A percentile compares a stretch with the other conserved stretches of the same genome.
phyloP scores from a whole-genome alignment of 805 yeast genomes.

The Candida endomychidarum region DNA sequence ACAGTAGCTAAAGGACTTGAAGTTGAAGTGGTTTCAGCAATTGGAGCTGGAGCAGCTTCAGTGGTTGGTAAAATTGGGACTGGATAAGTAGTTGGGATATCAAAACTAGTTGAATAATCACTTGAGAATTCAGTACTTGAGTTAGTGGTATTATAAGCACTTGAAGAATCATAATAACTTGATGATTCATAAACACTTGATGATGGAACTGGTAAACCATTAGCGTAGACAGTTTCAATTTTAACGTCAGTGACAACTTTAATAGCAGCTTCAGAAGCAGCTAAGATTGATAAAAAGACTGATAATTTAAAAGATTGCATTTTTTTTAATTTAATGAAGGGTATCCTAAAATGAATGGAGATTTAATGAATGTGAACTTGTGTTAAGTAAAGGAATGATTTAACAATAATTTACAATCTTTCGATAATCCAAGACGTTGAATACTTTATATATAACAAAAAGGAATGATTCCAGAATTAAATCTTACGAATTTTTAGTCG shows the following conservation, averaged over 20 bases:
- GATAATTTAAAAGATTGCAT: conserved; percentile 18
- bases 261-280: conserved; percentile 13
- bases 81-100: neutral
- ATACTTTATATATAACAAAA: conserved; percentile 1
- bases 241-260: conserved; percentile 13
- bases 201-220: conserved; percentile 8
- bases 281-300: conserved; percentile 16
- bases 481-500: no score
- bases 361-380: neutral
- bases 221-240: conserved; percentile 17
- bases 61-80: neutral
- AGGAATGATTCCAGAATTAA: conserved; percentile 3
- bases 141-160: neutral
- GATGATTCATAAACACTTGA: neutral
- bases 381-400: conserved; percentile 5
- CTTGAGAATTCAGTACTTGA: neutral
- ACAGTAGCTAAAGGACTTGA: conserved; percentile 11
- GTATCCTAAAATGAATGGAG: neutral
- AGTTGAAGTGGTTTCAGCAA: conserved; percentile 11
- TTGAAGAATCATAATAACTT: conserved; percentile 15
- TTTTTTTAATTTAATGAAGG: conserved; percentile 6
- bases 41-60: conserved; percentile 2
- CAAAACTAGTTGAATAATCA: conserved; percentile 1
- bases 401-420: no score
- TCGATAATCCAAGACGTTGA: neutral